phyloP scores from a whole-genome alignment of 768 basidiomycete genomes.

The Cystofilobasidium ferigula region DNA sequence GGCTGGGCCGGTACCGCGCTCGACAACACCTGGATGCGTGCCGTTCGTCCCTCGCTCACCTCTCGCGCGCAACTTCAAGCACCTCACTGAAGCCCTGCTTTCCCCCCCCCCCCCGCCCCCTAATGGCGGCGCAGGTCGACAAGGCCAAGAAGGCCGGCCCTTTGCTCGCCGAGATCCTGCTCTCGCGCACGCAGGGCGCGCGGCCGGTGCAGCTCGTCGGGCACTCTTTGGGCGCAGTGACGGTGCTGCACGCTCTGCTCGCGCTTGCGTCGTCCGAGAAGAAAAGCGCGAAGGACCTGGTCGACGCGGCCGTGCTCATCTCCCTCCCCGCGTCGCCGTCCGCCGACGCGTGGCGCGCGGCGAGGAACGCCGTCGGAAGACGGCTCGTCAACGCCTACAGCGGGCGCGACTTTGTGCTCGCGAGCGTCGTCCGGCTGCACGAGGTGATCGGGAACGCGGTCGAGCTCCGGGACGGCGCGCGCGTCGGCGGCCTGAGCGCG shows the following conservation, averaged over 20 bases:
- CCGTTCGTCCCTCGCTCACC: constrained; percentile 13
- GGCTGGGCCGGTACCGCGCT: constrained; percentile 35
- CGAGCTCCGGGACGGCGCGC: constrained; percentile 34
- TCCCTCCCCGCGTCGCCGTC: constrained; percentile 41
- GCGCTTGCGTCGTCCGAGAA: constrained; percentile 32
- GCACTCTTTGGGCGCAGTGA: constrained; percentile 42
- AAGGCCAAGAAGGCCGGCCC: constrained; percentile 42
- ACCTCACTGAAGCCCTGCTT: neutral
- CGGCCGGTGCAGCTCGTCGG: constrained; percentile 43
- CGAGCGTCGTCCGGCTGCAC: constrained; percentile 40
- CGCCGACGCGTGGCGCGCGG: constrained; percentile 37
- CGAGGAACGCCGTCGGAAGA: constrained; percentile 37
- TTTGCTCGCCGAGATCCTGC: constrained; percentile 43
- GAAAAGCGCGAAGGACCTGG: constrained; percentile 33
- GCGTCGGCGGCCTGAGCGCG: constrained; percentile 36
- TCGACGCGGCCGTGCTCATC: constrained; percentile 43
- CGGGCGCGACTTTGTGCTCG: constrained; percentile 39
- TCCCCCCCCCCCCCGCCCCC: neutral
- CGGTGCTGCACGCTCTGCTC: constrained; percentile 37
- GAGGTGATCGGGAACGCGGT: constrained; percentile 39
- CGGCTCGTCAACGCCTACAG: constrained; percentile 40
- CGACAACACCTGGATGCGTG: constrained; percentile 38
- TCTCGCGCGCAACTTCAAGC: neutral
- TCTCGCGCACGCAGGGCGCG: constrained; percentile 42
- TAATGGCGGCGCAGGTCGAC: constrained; percentile 31